Conservation (phyloP, 1,284 basidiomycete species). For the Pseudomicrostroma phylloplanum region DNA sequence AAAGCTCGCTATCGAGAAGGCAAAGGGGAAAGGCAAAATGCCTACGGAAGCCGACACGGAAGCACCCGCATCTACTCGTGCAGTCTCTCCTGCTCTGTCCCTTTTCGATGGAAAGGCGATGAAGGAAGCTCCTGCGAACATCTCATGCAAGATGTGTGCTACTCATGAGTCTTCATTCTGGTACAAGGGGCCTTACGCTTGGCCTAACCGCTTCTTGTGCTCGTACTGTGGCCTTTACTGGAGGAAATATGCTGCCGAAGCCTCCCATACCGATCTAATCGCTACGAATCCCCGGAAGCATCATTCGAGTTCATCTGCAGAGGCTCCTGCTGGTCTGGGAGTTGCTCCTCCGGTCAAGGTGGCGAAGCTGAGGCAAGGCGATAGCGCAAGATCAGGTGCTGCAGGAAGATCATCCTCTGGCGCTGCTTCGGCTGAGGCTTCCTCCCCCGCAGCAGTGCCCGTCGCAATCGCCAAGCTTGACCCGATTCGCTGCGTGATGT, state of each 20-base stretch:
- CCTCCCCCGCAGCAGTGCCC: conserved; percentile 8
- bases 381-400: background rate
- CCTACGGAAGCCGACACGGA: conserved; percentile 6
- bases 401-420: conserved; percentile 7
- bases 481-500: conserved; percentile 42
- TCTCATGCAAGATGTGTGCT: conserved; percentile 40
- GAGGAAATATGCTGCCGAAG: conserved; percentile 48
- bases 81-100: conserved; percentile 18
- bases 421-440: conserved; percentile 12
- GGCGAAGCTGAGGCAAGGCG: conserved; percentile 15
- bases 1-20: conserved; percentile 7
- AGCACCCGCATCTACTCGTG: background rate
- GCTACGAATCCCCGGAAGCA: conserved; percentile 32
- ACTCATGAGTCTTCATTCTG: conserved; percentile 33
- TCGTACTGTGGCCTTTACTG: conserved; percentile 46
- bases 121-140: conserved; percentile 3
- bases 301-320: conserved; percentile 19
- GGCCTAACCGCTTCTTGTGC: conserved; percentile 39
- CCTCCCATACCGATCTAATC: conserved; percentile 28
- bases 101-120: conserved; percentile 25
- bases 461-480: conserved; percentile 22
- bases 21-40: conserved; percentile 2
- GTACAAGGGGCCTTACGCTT: conserved; percentile 41
- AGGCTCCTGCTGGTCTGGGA: conserved; percentile 28
- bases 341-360: conserved; percentile 42